Evolutionary conservation across 2,329 filamentous ascomycete genomes (phyloP), one percentile per base, ranked within the genome.

Genomic region (Davidsoniella virescens): DNA sequence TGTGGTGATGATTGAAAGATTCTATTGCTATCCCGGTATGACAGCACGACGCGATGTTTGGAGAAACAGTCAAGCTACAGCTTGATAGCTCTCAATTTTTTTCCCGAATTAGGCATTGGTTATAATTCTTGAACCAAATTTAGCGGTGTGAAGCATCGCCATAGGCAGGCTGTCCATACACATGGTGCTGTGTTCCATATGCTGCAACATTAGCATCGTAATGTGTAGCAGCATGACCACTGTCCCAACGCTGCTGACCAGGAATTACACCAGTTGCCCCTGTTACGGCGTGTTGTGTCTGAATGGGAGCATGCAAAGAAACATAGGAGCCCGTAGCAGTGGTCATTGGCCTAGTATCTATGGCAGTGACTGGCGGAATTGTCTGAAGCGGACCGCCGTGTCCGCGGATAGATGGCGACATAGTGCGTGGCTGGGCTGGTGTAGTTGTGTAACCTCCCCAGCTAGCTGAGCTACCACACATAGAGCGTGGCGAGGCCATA

Each of bases 401-500:
- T 8, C 26, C 33, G 33, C 68, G 68, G 20, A 67, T 53, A 0
- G 58, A 57, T 1, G 68, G 68, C 0, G 68, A 71, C 40, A 76
- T 61, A 0, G 70, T 64, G n/a, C 72, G 67, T 6, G 59, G 58
- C 6, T 63, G 54, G 1, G 60, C 57, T 1, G 64, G 60, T 2
- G 63, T 55, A 1, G 64, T 56, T 12, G 65, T 61, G 57, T 74
- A 75, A 0, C 66, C 60, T 1, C 63, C 63, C 74, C 73, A 77
- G n/a, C 64, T 63, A 1, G 69, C 64, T 1, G 67, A 67, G 2
- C 70, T 70, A 10, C 26, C 26, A 0, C 70, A 66, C 2, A 76
- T 62, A 2, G 72, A 73, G 1, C 73, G 65, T 0, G 73, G 73
- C 7, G 73, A 76, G 0, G 71, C 65, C 26, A 76, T 66, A 4